Evolutionary conservation across 495 filamentous ascomycete genomes (phyloP).

Genomic region (Patellaria atrata): DNA sequence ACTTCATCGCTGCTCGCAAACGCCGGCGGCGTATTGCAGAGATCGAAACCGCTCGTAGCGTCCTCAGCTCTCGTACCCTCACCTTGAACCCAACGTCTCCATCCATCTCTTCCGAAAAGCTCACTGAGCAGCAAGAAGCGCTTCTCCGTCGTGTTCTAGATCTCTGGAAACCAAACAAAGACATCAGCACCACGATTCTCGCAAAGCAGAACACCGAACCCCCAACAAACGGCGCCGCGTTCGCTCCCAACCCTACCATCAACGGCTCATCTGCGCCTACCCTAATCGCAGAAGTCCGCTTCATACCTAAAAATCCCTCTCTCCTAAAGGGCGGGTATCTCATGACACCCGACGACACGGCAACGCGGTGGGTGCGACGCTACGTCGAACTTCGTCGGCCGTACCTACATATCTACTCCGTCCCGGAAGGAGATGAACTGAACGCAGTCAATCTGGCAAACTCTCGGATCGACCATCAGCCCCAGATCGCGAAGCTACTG

Average conservation of each 20-base stretch:
- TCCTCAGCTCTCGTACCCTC: slow-evolving; percentile 35
- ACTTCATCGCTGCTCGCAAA: slow-evolving; percentile 60
- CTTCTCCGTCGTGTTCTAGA: slow-evolving; percentile 58
- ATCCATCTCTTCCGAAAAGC: neutral
- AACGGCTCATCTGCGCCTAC: slow-evolving; percentile 22
- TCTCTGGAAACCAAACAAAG: slow-evolving; percentile 66
- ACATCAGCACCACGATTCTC: slow-evolving; percentile 57
- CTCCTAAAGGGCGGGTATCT: slow-evolving; percentile 77
- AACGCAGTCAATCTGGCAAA: slow-evolving; percentile 76
- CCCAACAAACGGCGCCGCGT: slow-evolving; percentile 50
- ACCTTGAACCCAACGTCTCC: slow-evolving; percentile 3
- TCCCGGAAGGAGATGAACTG: slow-evolving; percentile 76
- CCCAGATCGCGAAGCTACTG: slow-evolving; percentile 69
- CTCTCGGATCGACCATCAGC: slow-evolving; percentile 71
- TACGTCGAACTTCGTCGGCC: slow-evolving; percentile 87
- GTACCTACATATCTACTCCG: slow-evolving; percentile 78
- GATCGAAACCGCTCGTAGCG: slow-evolving; percentile 60
- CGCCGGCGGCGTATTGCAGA: slow-evolving; percentile 58
- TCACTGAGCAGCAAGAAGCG: slow-evolving; percentile 20
- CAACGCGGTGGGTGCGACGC: slow-evolving; percentile 71
- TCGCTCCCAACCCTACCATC: slow-evolving; percentile 20
- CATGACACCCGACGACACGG: slow-evolving; percentile 57
- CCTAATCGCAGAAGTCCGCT: slow-evolving; percentile 53
- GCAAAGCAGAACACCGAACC: slow-evolving; percentile 62
- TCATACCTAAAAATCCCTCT: slow-evolving; percentile 47